Evolutionary conservation across 2,329 filamentous ascomycete genomes (phyloP).

Genomic region (Penicillium vulpinum): DNA sequence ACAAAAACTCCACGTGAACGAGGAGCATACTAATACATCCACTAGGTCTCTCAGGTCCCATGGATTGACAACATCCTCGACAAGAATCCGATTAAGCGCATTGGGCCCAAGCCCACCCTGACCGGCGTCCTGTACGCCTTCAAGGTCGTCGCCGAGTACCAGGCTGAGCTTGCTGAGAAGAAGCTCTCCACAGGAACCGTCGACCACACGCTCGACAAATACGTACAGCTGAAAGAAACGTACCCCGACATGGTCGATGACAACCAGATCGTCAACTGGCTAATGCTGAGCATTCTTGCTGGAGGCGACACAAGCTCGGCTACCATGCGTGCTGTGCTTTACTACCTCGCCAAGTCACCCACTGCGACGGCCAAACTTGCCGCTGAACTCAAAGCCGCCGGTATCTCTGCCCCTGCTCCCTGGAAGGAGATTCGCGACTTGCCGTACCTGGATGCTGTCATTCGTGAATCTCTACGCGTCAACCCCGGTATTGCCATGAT

Average conservation of each 20-base stretch:
- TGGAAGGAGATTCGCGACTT: conserved; percentile 23
- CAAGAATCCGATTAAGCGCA: conserved; percentile 31
- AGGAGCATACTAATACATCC: not conserved
- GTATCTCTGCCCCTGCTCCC: conserved; percentile 16
- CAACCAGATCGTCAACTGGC: conserved; percentile 38
- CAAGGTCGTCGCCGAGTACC: conserved; percentile 21
- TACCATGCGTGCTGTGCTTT: conserved; percentile 32
- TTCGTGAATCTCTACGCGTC: conserved; percentile 54
- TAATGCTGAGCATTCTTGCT: conserved; percentile 38
- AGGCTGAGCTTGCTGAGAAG: conserved; percentile 16
- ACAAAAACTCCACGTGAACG: not conserved
- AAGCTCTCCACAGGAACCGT: conserved; percentile 10
- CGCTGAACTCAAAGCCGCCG: conserved; percentile 17
- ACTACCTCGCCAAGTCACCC: conserved; percentile 25
- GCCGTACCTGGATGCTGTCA: conserved; percentile 53
- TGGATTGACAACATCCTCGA: conserved; percentile 30
- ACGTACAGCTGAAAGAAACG: conserved; percentile 41
- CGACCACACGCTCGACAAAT: conserved; percentile 44
- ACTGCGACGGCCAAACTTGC: conserved; percentile 15
- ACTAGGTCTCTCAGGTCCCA: conserved; percentile 26
- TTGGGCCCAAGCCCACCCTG: conserved; percentile 26
- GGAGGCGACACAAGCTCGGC: conserved; percentile 44
- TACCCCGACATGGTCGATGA: conserved; percentile 41
- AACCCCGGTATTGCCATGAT: conserved; percentile 52
- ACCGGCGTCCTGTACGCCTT: conserved; percentile 23